A percentile compares a stretch with the other conserved stretches of the same genome.
These are phyloP conservation scores for Zoysia matrella DNA, from an alignment of 202 grass and related monocot genomes.

Conservation along the genomic window DNA sequence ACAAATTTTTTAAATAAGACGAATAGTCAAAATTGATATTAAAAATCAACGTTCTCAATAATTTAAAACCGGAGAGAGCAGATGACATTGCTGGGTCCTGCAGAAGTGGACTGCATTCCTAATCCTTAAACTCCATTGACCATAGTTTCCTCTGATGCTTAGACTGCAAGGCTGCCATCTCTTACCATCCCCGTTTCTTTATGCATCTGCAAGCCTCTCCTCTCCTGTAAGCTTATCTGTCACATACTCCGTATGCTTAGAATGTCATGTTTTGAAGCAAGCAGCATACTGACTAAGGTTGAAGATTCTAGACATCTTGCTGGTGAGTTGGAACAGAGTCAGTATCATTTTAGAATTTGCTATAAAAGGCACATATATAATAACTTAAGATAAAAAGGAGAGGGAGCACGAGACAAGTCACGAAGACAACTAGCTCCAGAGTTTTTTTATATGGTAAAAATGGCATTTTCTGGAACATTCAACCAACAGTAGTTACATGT, in stretches of 20 bases:
- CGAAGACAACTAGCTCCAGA: constrained; percentile 24
- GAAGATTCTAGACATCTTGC: constrained; percentile 19
- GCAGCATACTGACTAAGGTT: constrained; percentile 27
- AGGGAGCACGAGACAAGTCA: neutral
- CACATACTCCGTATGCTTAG: constrained; percentile 7
- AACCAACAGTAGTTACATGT: constrained; percentile 44
- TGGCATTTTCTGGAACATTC: constrained; percentile 16
- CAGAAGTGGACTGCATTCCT: constrained; percentile 71
- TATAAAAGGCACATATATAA: constrained; percentile 10
- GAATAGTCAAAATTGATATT: too few species aligned
- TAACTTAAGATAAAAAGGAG: neutral
- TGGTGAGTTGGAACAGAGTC: constrained; percentile 28
- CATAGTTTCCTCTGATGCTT: constrained; percentile 42
- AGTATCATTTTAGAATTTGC: constrained; percentile 1
- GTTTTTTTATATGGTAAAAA: constrained; percentile 18
- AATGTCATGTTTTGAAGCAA: constrained; percentile 39
- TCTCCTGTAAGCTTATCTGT: too few species aligned
- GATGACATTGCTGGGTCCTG: constrained; percentile 38
- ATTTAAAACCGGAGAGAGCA: neutral
- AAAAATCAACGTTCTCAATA: too few species aligned
- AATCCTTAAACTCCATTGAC: constrained; percentile 60
- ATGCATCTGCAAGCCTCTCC: constrained; percentile 43
- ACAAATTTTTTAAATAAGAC: too few species aligned
- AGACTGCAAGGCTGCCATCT: constrained; percentile 43
- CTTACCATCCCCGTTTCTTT: constrained; percentile 42